Evolutionary conservation across 2,329 filamentous ascomycete genomes (phyloP), one percentile per base, ranked within the genome.

Genomic region (Aureobasidium lini): DNA sequence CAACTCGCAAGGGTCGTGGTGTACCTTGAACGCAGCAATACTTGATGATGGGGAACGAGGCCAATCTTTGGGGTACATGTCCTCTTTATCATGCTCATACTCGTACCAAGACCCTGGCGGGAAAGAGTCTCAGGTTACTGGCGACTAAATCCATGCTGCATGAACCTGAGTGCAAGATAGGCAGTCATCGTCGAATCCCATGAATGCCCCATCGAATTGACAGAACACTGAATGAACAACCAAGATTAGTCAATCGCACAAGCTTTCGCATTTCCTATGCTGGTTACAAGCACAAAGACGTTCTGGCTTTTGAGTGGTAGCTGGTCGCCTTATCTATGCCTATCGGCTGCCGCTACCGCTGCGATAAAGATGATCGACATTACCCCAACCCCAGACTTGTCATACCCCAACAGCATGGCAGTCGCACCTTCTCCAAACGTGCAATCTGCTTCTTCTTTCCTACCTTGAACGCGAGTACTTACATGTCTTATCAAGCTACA

Each of bases 1-100:
- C 76, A 32, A 76, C 73, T 32, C 71, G 88, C 64, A 76, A 80
- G 61, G 86, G 87, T 0, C 79, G 77, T 59, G 80, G 76, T 10
- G 78, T 90, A 60, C 87, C 87, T 4, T 86, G 69, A 78, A 23
- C n/a, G 9, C n/a, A 16, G 23, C 8, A 32, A 28, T n/a, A 8
- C 4, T n/a, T 10, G 13, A 32, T 16, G 34, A 36, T 36, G 13
- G 34, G 13, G 8, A 36, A 13, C 13, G 23, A 23, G 23, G 23
- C 23, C 23, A 23, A 23, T 23, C 23, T 23, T 23, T 23, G 23
- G 23, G 23, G 23, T 23, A 23, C 23, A 23, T 23, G 23, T 3
- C 2, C 23, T 23, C 23, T 23, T 23, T 23, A 23, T 23, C 23
- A 23, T 23, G 23, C 23, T 23, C 23, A 23, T 23, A 23, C 23